Conservation (phyloP, 345 rosid genomes). For the Gossypium herbaceum region DNA sequence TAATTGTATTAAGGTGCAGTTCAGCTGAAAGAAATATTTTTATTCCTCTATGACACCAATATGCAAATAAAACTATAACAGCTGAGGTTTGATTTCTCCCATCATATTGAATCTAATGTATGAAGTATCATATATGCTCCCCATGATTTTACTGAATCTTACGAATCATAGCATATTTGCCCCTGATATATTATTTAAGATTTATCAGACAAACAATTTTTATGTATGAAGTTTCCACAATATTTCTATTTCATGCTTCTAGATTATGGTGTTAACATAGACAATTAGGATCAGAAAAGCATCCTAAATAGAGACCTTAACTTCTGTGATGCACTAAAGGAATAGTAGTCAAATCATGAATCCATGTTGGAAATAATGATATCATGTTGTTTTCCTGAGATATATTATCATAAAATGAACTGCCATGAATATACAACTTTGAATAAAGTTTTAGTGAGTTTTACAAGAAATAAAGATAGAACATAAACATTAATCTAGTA, state of each 20-base stretch:
- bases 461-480: too few species aligned
- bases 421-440: too few species aligned
- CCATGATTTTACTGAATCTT: not conserved
- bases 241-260: not conserved
- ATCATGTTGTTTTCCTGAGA: too few species aligned
- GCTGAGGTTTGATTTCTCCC: not conserved
- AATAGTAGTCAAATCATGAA: too few species aligned
- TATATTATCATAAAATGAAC: too few species aligned
- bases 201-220: not conserved
- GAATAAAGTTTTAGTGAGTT: too few species aligned
- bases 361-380: too few species aligned
- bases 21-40: not conserved
- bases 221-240: not conserved
- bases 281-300: not conserved
- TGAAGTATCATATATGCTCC: not conserved
- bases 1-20: not conserved
- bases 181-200: not conserved
- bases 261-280: constrained; percentile 3
- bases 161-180: not conserved
- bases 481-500: too few species aligned
- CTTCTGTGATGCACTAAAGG: too few species aligned
- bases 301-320: too few species aligned
- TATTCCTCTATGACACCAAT: not conserved
- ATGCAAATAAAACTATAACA: not conserved
- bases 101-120: not conserved